Percentiles rank a stretch among this genome's conserved stretches.
phyloP scores from a whole-genome alignment of 1,284 basidiomycete species.

The Ustilago sp. region DNA sequence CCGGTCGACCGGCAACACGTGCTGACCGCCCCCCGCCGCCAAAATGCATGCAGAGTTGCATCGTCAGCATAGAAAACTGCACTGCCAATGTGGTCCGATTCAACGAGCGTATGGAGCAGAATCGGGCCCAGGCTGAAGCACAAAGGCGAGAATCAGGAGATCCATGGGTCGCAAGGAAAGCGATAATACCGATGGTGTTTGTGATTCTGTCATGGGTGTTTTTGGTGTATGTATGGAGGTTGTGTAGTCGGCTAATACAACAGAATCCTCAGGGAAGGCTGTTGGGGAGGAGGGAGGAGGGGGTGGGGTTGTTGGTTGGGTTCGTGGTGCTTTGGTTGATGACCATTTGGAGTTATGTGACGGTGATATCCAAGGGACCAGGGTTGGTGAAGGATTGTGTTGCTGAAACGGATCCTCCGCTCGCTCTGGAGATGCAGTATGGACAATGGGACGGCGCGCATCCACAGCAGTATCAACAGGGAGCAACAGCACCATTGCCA shows the following conservation, averaged over 20 bases:
- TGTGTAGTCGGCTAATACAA: slow-evolving; percentile 51
- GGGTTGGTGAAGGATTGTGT: slow-evolving; percentile 63
- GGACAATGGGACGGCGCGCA: background rate
- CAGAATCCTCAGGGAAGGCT: slow-evolving; percentile 29
- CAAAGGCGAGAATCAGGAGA: slow-evolving; percentile 43
- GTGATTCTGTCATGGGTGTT: slow-evolving; percentile 62
- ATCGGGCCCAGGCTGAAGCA: slow-evolving; percentile 22
- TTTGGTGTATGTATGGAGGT: slow-evolving; percentile 56
- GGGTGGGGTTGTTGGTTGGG: slow-evolving; percentile 56
- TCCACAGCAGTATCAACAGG: slow-evolving; percentile 9
- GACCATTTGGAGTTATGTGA: slow-evolving; percentile 61
- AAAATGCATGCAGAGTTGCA: slow-evolving; percentile 46
- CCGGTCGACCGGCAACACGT: background rate
- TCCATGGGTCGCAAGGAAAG: slow-evolving; percentile 38
- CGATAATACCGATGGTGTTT: slow-evolving; percentile 54
- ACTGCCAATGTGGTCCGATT: slow-evolving; percentile 42
- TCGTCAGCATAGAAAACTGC: slow-evolving; percentile 44
- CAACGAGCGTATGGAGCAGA: slow-evolving; percentile 48
- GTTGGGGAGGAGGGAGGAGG: slow-evolving; percentile 41
- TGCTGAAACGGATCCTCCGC: slow-evolving; percentile 27
- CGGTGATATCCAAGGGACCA: slow-evolving; percentile 54
- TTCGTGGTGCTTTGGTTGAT: slow-evolving; percentile 61
- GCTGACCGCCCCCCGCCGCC: slow-evolving; percentile 41
- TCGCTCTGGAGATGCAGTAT: background rate
- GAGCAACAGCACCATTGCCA: slow-evolving; percentile 11